Evolutionary conservation across 129 eudicot genomes (phyloP).

Genomic region (Centaurea solstitialis): DNA sequence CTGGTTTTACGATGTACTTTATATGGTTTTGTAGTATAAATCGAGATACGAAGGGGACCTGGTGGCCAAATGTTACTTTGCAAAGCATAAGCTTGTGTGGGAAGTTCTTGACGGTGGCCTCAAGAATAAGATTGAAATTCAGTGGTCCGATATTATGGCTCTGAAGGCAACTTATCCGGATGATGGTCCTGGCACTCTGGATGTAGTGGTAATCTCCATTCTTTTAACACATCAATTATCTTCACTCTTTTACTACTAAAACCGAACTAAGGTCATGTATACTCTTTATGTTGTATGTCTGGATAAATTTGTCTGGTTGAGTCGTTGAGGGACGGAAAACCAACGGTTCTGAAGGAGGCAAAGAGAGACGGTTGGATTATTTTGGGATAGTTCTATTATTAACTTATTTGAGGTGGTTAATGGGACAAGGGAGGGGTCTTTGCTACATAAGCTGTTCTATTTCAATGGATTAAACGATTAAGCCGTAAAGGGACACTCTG

Average conservation of each 20-base stretch:
- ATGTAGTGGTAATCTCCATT: constrained; percentile 73
- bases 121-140: constrained; percentile 92
- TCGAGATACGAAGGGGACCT: constrained; percentile 97
- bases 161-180: constrained; percentile 85
- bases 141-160: constrained; percentile 96
- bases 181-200: constrained; percentile 87
- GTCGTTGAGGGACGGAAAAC: not conserved
- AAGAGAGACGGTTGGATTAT: not conserved
- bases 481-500: too few relatives aligned
- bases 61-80: constrained; percentile 95
- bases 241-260: not conserved
- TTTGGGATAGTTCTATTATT: not conserved
- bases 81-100: constrained; percentile 98
- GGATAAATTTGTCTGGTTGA: not conserved
- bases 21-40: constrained; percentile 60
- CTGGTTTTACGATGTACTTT: not conserved
- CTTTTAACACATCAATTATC: not conserved
- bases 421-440: not conserved
- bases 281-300: not conserved
- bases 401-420: not conserved
- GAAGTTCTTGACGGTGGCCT: constrained; percentile 99
- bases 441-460: not conserved
- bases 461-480: too few relatives aligned
- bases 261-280: not conserved
- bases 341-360: not conserved